Evolutionary conservation across 495 filamentous ascomycete genomes (phyloP).

Genomic region (Pseudomonodictys pantanalensis): DNA sequence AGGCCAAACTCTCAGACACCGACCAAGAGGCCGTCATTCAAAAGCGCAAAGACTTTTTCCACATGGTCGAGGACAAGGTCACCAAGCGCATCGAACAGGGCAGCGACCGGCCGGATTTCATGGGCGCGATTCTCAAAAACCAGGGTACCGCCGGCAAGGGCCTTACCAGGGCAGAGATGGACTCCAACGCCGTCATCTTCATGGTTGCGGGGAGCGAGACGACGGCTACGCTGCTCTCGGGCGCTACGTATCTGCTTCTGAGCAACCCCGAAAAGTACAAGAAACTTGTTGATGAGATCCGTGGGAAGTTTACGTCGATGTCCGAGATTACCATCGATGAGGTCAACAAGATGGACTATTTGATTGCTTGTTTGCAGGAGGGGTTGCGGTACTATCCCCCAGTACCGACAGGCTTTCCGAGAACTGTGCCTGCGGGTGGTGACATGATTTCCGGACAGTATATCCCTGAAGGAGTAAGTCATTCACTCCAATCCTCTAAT

Average conservation of each 20-base stretch:
- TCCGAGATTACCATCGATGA: slow-evolving; percentile 49
- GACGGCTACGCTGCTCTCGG: slow-evolving; percentile 50
- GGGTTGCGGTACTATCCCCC: slow-evolving; percentile 35
- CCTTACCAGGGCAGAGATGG: slow-evolving; percentile 43
- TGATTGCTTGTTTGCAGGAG: slow-evolving; percentile 34
- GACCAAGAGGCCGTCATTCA: slow-evolving; percentile 2
- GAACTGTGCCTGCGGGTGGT: slow-evolving; percentile 32
- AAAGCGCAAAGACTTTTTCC: slow-evolving; percentile 19
- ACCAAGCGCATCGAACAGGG: slow-evolving; percentile 17
- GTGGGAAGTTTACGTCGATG: slow-evolving; percentile 41
- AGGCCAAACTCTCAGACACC: neutral
- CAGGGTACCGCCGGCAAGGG: slow-evolving; percentile 26
- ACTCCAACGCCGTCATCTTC: slow-evolving; percentile 43
- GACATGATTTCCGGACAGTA: slow-evolving; percentile 29
- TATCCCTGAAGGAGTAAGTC: slow-evolving; percentile 40
- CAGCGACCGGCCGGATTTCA: slow-evolving; percentile 34
- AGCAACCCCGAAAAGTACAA: slow-evolving; percentile 42
- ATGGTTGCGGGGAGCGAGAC: slow-evolving; percentile 59
- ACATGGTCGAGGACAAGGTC: slow-evolving; percentile 5
- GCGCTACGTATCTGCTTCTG: slow-evolving; percentile 52
- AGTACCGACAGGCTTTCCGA: slow-evolving; percentile 30
- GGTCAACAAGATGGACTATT: slow-evolving; percentile 36
- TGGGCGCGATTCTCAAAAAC: slow-evolving; percentile 42
- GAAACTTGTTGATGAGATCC: slow-evolving; percentile 47
- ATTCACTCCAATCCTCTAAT: neutral